Evolutionary conservation across 2,329 filamentous ascomycete genomes (phyloP), one percentile per base, ranked within the genome.

Genomic region (Trichoderma harzianum): DNA sequence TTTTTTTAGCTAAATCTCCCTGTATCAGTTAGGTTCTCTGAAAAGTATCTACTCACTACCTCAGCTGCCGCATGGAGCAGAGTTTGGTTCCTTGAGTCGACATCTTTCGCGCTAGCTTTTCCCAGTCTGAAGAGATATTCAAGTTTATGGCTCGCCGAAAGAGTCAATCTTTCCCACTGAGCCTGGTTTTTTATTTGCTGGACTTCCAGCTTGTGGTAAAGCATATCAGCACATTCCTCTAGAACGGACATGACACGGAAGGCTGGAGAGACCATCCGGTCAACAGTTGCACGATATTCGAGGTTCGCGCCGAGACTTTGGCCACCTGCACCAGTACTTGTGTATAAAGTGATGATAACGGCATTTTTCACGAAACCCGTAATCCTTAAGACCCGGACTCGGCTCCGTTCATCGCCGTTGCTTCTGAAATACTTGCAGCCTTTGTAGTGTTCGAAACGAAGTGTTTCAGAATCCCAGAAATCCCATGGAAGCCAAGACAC

Each of bases 181-280:
- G 4, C 3, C 14, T 30, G 53, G 10, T 12, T 2, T 6, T 28
- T 18, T 30, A 7, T 11, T 58, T 2, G 3, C 53, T 3, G 26
- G 36, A 2, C 7, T 2, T 0, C 2, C 10, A 3, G 24, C 5
- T 2, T 26, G 0, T 1, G 8, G 2, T 3, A 1, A 7, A 57
- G 1, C 14, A 18, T 30, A 0, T 4, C 2, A 26, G 3, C 26
- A 30, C 53, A 57, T 57, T 16, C 7, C 24, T 30, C 7, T 24
- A 57, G 18, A 8, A 57, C 14, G 26, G 7, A 11, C 16, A 58
- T 58, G 16, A 58, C 55, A 30, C 55, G 55, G 7, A 58, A 58
- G 16, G 55, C 26, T 5, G 26, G 55, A 2, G 55, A 58, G 16
- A n/a, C 11, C 7, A 18, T n/a, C 26, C 55, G 55, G 18, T 58